phyloP scores from a whole-genome alignment of 305 asterid species.

The Fraxinus albicans region DNA sequence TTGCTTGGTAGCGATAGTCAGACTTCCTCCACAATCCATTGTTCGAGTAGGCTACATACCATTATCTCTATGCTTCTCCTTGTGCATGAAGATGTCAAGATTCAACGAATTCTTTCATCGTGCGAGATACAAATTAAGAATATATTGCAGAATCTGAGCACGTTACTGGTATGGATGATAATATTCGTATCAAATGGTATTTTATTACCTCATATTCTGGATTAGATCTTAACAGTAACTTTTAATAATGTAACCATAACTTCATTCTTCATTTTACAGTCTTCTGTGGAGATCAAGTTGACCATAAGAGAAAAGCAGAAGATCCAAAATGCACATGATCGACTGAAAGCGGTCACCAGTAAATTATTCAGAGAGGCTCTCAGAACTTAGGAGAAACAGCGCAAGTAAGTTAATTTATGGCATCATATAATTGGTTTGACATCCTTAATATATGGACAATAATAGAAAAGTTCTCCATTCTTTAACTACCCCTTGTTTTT shows the following conservation, averaged over 20 bases:
- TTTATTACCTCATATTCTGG: neutral
- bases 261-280: constrained; percentile 39
- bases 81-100: constrained; percentile 54
- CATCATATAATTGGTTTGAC: neutral
- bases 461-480: neutral
- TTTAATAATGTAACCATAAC: neutral
- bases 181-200: neutral
- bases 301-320: constrained; percentile 61
- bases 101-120: constrained; percentile 42
- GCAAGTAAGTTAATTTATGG: constrained; percentile 5
- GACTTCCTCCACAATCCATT: constrained; percentile 25
- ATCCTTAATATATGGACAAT: neutral
- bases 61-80: constrained; percentile 46
- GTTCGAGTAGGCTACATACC: constrained; percentile 32
- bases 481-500: neutral
- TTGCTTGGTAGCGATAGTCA: constrained; percentile 23
- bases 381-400: constrained; percentile 10
- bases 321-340: constrained; percentile 46
- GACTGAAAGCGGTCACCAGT: constrained; percentile 33
- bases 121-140: constrained; percentile 42
- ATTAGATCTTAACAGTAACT: neutral
- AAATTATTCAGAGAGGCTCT: constrained; percentile 17
- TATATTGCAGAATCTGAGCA: constrained; percentile 37
- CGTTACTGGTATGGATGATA: constrained; percentile 48
- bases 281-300: constrained; percentile 42